A percentile compares a stretch with the other conserved stretches of the same genome.
Evolutionary conservation across 805 yeast genomes (phyloP).

Genomic region (Candida boleticola): DNA sequence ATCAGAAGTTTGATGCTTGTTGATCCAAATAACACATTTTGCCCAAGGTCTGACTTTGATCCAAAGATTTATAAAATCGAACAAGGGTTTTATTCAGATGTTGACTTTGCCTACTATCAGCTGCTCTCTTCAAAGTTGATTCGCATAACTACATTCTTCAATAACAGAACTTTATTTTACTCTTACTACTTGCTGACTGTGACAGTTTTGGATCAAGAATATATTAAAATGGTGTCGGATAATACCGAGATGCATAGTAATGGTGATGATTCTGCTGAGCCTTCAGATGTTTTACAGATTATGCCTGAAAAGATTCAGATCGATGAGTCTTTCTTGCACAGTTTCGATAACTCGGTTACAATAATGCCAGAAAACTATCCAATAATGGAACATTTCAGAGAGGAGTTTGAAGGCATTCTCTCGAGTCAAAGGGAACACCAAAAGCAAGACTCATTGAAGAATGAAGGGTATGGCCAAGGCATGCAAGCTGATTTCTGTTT

Average conservation of each 20-base stretch:
- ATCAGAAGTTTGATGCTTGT: conserved; percentile 32
- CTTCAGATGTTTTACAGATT: conserved; percentile 16
- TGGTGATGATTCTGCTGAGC: neutral
- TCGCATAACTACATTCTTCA: conserved; percentile 32
- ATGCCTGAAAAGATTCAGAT: conserved; percentile 15
- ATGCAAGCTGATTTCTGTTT: conserved; percentile 17
- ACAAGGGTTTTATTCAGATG: conserved; percentile 6
- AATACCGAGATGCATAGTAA: conserved; percentile 3
- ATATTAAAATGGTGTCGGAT: conserved; percentile 9
- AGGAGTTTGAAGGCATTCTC: neutral
- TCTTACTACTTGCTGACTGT: conserved; percentile 19
- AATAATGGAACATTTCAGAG: conserved; percentile 5
- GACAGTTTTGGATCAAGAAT: conserved; percentile 23
- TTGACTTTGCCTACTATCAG: conserved; percentile 15
- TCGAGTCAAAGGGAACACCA: conserved; percentile 7
- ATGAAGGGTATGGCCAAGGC: too few species aligned
- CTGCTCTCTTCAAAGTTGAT: conserved; percentile 24
- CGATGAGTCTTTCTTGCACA: conserved; percentile 9
- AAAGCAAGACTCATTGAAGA: conserved; percentile 2
- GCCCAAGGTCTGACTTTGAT: conserved; percentile 30
- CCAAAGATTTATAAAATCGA: conserved; percentile 17
- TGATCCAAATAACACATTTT: conserved; percentile 33
- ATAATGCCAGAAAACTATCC: conserved; percentile 4
- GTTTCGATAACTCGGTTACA: conserved; percentile 4
- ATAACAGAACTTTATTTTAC: conserved; percentile 26